phyloP scores from a whole-genome alignment of 495 filamentous ascomycete species.

The Penicillium cosmopolitanum region DNA sequence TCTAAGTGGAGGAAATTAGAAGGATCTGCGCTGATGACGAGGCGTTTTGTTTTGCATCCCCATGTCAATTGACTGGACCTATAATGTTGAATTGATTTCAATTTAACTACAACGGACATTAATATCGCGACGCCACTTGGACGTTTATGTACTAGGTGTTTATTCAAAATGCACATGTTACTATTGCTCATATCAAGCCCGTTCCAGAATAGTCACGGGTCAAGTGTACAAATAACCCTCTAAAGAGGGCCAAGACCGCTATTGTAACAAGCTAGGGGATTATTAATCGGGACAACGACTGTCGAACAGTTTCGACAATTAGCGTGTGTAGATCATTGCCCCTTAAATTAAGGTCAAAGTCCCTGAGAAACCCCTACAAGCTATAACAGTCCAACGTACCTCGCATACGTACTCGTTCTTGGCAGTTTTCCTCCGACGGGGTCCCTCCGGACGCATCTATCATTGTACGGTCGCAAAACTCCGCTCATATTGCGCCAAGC shows the following conservation, averaged over 20 bases:
- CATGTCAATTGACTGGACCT: not conserved
- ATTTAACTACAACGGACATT: not conserved
- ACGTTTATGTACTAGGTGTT: not conserved
- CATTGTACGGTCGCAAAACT: not conserved
- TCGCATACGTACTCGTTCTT: constrained; percentile 18
- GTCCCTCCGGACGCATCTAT: not conserved
- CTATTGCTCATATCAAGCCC: not conserved
- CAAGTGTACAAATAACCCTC: not conserved
- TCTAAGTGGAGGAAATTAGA: constrained; percentile 4
- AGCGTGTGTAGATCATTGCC: constrained; percentile 2
- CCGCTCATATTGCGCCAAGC: not conserved
- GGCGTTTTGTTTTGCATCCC: not conserved
- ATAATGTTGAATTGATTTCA: not conserved
- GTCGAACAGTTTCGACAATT: not conserved
- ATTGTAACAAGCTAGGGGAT: not conserved
- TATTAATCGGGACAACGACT: not conserved
- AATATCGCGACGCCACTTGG: not conserved
- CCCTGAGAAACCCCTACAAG: not conserved
- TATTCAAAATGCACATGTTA: not conserved
- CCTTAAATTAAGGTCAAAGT: not conserved
- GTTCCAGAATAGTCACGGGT: constrained; percentile 15
- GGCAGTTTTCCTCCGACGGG: constrained; percentile 4
- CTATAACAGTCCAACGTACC: constrained; percentile 8
- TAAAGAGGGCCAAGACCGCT: not conserved
- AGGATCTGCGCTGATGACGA: constrained; percentile 22